Base-by-base conservation (phyloP, 768 basidiomycete genomes). In the Porphyrellus cyaneotinctus region DNA sequence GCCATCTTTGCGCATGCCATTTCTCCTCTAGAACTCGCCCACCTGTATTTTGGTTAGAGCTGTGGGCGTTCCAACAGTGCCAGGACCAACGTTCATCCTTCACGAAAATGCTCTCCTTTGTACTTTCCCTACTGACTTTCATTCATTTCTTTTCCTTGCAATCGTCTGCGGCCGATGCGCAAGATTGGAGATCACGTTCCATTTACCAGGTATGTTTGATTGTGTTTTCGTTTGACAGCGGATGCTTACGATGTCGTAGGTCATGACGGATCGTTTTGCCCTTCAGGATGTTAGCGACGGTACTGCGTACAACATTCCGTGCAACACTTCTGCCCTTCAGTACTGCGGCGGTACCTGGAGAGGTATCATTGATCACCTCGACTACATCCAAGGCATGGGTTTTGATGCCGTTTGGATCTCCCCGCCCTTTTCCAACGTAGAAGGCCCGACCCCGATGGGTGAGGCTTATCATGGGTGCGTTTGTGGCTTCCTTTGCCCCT, bases 361-460 rank as follows among this genome's bases (percentile, higher is more conserved):
- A 48, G 77, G 78, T 12, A 72, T 82, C 51, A 72, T 72, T 47
- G 69, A 71, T 54, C 77, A 82, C 56, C 75, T 85, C 44, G 83
- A 83, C 67, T 84, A 85, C 62, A 83, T 84, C 49, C 74, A 80
- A 57, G 72, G 71, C 54, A 80, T 84, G 79, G 82, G 82, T 31
- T 83, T 83, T 59, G 80, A 82, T 53, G 81, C 74, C 15, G 50
- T 82, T 26, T 83, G 81, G 81, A 79, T 81, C 46, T 80, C 80
- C 2, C 83, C 82, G 1, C 70, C 81, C 20, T 74, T 76, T 33
- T 61, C 72, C 45, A 81, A 81, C 49, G 64, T 79, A 32, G 77
- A 78, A 24, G 75, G 75, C 2, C 69, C 65, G 43, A 78, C 77
- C 1, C 69, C 75, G 0, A 74, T 78, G 57, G 81, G 82, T 26